These are phyloP conservation scores for Elongisporangium senticosum DNA, from an alignment of 352 stramenopile genomes.

Conservation along the genomic window DNA sequence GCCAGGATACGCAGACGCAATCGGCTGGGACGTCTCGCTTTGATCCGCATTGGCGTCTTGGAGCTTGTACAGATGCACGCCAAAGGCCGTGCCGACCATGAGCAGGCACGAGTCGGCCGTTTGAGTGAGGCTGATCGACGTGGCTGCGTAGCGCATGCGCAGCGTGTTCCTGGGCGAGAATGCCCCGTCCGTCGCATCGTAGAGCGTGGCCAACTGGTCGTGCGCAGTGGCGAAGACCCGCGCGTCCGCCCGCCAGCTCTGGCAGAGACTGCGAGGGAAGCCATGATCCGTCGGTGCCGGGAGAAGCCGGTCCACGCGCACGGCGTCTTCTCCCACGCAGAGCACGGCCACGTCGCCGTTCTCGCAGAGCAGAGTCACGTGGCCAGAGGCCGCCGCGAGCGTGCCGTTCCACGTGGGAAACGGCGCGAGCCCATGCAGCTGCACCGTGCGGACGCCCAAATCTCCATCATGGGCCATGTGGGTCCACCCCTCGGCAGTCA, in stretches of 20 bases:
- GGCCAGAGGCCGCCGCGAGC: conserved; percentile 10
- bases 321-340: conserved; percentile 1
- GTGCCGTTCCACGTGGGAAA: conserved; percentile 63
- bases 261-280: conserved; percentile 30
- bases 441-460: conserved; percentile 25
- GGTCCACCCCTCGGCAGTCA: background rate
- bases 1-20: conserved; percentile 17
- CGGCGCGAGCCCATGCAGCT: conserved; percentile 33
- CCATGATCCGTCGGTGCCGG: conserved; percentile 3
- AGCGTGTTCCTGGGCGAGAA: conserved; percentile 14
- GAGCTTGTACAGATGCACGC: conserved; percentile 28
- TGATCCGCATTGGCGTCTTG: background rate
- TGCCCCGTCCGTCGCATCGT: conserved; percentile 4
- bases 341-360: conserved; percentile 51
- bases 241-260: conserved; percentile 42
- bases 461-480: conserved; percentile 17
- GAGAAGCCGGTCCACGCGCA: conserved; percentile 33
- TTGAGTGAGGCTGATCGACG: conserved; percentile 24
- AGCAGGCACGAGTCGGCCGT: conserved; percentile 10
- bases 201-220: conserved; percentile 26
- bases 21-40: background rate
- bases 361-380: conserved; percentile 37
- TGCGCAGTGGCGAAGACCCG: conserved; percentile 23
- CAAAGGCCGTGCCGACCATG: conserved; percentile 27
- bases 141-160: conserved; percentile 25